Percentiles rank a stretch among this genome's conserved stretches.
Evolutionary conservation across 257 asterid species (phyloP).

Genomic region (Fraxinus americana): DNA sequence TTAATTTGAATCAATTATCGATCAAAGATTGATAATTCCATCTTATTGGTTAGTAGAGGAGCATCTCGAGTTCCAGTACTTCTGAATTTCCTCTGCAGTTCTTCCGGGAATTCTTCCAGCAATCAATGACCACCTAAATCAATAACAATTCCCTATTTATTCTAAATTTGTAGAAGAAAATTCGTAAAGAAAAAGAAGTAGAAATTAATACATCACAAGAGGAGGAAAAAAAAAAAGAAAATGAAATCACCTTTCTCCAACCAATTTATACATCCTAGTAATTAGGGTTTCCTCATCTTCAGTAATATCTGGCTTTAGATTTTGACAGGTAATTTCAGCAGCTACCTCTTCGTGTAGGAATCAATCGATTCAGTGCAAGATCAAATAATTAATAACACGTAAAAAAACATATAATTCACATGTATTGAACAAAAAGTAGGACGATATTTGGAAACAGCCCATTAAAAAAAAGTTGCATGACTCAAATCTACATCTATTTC

Average conservation of each 20-base stretch:
- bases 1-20: not conserved
- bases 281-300: conserved; percentile 56
- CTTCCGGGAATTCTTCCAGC: conserved; percentile 61
- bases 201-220: not conserved
- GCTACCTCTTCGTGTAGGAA: conserved; percentile 5
- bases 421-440: not conserved
- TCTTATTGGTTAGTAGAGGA: conserved; percentile 19
- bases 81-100: conserved; percentile 48
- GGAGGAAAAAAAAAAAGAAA: not conserved
- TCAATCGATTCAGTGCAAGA: not conserved
- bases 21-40: not conserved
- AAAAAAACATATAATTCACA: not conserved
- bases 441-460: too few species aligned
- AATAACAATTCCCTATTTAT: not conserved
- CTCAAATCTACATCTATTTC: not conserved
- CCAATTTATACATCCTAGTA: conserved; percentile 46
- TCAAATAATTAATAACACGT: not conserved
- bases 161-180: not conserved
- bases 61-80: conserved; percentile 45
- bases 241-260: conserved; percentile 43
- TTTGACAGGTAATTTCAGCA: conserved; percentile 30
- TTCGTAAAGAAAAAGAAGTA: not conserved
- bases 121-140: conserved; percentile 49
- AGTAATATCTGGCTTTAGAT: conserved; percentile 36
- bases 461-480: not conserved